Evolutionary conservation across 176 grass and related monocot genomes (phyloP).

Genomic region (bread wheat (Triticum aestivum)): IWGSC_CS_RefSeq_v2.1 NC_057810.1:312878875-312879374

Average conservation of each 20-base stretch:
- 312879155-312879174: constrained; percentile 79
- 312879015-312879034: no score
- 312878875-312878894: no score
- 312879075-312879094: neutral
- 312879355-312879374: neutral
- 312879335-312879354: neutral
- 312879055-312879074: neutral
- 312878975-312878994: no score
- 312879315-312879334: neutral
- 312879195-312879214: constrained; percentile 80
- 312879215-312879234: constrained; percentile 55
- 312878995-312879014: no score
- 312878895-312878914: no score
- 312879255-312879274: neutral
- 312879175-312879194: constrained; percentile 47
- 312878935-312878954: no score
- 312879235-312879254: neutral
- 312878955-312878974: no score
- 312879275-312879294: constrained; percentile 31
- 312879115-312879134: constrained; percentile 15
- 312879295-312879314: constrained; percentile 31
- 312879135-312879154: constrained; percentile 13
- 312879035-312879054: no score
- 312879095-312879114: neutral
- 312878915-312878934: no score